Evolutionary conservation across 2,329 filamentous ascomycete species (phyloP), one percentile per base, ranked within the genome.

Genomic region (Neophaeococcomyces aloes): DNA sequence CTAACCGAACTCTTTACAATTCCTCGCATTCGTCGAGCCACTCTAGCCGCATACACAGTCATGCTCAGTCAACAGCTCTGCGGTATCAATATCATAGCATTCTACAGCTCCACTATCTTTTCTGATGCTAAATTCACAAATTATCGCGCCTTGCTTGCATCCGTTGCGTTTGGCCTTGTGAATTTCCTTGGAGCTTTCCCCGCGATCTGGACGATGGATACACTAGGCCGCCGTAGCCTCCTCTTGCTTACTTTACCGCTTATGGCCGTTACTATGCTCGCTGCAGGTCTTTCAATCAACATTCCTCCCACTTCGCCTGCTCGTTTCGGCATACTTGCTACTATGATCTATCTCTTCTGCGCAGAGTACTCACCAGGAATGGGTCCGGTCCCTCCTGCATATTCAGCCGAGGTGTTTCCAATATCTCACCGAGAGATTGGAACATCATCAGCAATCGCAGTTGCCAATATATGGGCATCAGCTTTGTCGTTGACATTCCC

Each of bases 121-220:
- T 51, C 68, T 6, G 61, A 74, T 0, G 71, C 71, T 7, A 61
- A 66, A 1, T 68, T 74, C 38, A 59, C 59, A 6, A 59, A 67
- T 34, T 61, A 67, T 7, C 57, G 57, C 3, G 73, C 75, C 1
- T 63, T 79, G 1, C 59, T 64, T 11, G 73, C 72, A 2, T 76
- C 73, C 2, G 65, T 76, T n/a, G 73, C 74, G 0, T 78, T 81
- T 54, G 79, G 79, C 39, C 58, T 78, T 21, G 68, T 81, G 48
- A 81, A 81, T 61, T 81, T 79, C 58, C 46, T 81, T 36, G 80
- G 79, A 48, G 74, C 76, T 11, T 77, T 76, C 58, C 77, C 76
- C 13, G 74, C 72, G 2, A 63, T 78, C 42, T 76, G 70, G 56
- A 77, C 73, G 2, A 78, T 78, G 47, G 76, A 79, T 54, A 75